Evolutionary conservation across 2,329 filamentous ascomycete species (phyloP).

Genomic region (Xenoacremonium recifei): DNA sequence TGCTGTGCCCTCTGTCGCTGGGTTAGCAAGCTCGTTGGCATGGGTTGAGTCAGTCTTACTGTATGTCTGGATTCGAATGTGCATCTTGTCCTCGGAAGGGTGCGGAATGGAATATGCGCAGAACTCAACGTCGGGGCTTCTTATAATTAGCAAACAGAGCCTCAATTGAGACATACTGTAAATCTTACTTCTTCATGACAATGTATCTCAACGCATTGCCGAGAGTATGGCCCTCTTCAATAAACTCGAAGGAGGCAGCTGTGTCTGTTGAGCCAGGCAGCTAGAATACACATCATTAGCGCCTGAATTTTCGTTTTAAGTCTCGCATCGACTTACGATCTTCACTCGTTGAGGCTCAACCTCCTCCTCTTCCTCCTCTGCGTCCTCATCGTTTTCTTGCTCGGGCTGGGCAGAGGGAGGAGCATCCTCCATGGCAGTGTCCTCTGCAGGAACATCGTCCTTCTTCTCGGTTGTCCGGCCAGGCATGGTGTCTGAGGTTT

Average conservation of each 20-base stretch:
- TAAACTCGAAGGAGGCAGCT: constrained; percentile 92
- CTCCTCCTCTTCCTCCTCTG: constrained; percentile 45
- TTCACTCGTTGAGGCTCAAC: constrained; percentile 56
- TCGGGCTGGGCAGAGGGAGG: constrained; percentile 37
- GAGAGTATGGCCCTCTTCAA: constrained; percentile 90
- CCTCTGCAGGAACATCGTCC: constrained; percentile 28
- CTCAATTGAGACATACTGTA: neutral
- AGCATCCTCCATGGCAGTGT: constrained; percentile 46
- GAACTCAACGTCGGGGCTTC: constrained; percentile 91
- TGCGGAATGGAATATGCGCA: constrained; percentile 98
- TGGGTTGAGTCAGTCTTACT: constrained; percentile 55
- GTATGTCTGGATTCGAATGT: constrained; percentile 94
- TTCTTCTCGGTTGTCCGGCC: constrained; percentile 33
- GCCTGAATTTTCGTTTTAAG: neutral
- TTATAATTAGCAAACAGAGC: constrained; percentile 11
- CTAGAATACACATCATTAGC: constrained; percentile 43
- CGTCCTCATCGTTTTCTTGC: constrained; percentile 34
- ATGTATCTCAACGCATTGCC: constrained; percentile 93
- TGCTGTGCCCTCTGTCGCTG: constrained; percentile 68
- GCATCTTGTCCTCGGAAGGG: constrained; percentile 95
- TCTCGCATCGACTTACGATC: constrained; percentile 47
- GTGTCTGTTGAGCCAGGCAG: constrained; percentile 81
- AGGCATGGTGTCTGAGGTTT: constrained; percentile 41
- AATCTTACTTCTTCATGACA: constrained; percentile 91
- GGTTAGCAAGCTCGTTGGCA: constrained; percentile 12